A percentile compares a stretch with the other conserved stretches of the same genome.
These are phyloP conservation scores for Colletotrichum siamense DNA, from an alignment of 2,329 filamentous ascomycete genomes.

Conservation along the genomic window DNA sequence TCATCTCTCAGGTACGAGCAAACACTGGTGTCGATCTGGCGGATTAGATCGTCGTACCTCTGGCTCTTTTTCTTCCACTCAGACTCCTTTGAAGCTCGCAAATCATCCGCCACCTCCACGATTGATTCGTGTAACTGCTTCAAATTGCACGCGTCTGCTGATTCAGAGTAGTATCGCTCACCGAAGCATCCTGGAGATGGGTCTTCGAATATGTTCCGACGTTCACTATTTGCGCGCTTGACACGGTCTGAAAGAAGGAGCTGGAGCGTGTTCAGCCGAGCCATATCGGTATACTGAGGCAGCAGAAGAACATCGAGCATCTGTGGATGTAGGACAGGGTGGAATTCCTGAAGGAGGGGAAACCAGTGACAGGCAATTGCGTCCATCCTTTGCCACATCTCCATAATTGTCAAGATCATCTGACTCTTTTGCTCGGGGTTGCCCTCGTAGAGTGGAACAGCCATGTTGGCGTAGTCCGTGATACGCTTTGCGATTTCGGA, in stretches of 20 bases:
- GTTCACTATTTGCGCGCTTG: not conserved
- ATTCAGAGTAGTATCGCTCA: conserved; percentile 30
- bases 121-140: conserved; percentile 28
- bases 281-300: conserved; percentile 49
- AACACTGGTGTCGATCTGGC: conserved; percentile 30
- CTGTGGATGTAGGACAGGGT: conserved; percentile 54
- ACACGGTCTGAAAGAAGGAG: conserved; percentile 46
- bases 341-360: conserved; percentile 55
- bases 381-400: conserved; percentile 65
- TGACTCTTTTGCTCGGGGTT: conserved; percentile 56
- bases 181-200: conserved; percentile 35
- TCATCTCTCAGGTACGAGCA: conserved; percentile 35
- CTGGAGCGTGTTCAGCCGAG: conserved; percentile 42
- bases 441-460: conserved; percentile 41
- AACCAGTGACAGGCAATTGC: conserved; percentile 42
- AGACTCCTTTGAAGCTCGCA: conserved; percentile 27
- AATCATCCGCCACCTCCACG: conserved; percentile 21
- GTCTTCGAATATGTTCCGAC: conserved; percentile 53
- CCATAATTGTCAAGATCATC: conserved; percentile 59
- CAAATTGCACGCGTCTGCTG: conserved; percentile 18
- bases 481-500: conserved; percentile 37
- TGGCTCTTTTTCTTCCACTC: conserved; percentile 37
- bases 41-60: conserved; percentile 36
- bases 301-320: conserved; percentile 63
- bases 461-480: conserved; percentile 35